phyloP scores from a whole-genome alignment of 1,284 basidiomycete genomes.

The Rhodotorula sp. region DNA sequence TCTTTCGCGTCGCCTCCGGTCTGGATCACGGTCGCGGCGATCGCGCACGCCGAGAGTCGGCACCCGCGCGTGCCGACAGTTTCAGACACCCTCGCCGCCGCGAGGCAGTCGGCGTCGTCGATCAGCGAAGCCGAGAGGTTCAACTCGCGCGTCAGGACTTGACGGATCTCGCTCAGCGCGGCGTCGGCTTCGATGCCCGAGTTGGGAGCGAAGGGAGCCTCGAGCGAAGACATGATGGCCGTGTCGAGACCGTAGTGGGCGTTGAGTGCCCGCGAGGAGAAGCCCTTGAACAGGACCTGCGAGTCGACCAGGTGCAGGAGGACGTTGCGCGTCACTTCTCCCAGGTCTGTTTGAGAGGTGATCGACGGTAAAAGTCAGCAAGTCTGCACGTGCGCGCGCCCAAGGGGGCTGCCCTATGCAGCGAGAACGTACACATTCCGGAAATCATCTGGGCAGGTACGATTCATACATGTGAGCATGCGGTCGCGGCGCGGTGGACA shows the following conservation, averaged over 20 bases:
- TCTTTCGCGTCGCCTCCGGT: constrained; percentile 62
- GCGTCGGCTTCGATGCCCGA: constrained; percentile 24
- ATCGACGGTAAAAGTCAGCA: neutral
- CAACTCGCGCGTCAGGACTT: constrained; percentile 57
- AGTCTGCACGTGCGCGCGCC: too few species aligned
- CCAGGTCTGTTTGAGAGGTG: constrained; percentile 59
- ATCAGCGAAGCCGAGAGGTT: constrained; percentile 60
- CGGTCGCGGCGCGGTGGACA: neutral
- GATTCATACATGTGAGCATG: neutral
- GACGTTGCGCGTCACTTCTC: constrained; percentile 85
- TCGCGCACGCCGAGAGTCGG: constrained; percentile 76
- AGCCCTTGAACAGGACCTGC: constrained; percentile 71
- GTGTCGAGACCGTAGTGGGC: constrained; percentile 92
- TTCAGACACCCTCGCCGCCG: constrained; percentile 75
- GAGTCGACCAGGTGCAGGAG: constrained; percentile 81
- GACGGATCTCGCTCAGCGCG: constrained; percentile 27
- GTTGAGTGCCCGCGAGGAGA: constrained; percentile 70
- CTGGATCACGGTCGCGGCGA: constrained; percentile 81
- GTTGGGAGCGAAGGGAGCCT: constrained; percentile 50
- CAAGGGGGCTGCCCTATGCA: too few species aligned
- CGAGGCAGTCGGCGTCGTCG: constrained; percentile 58
- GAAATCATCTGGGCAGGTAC: constrained; percentile 69
- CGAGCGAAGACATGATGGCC: constrained; percentile 82
- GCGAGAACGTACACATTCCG: constrained; percentile 67
- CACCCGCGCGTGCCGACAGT: constrained; percentile 81